A percentile compares a stretch with the other conserved stretches of the same genome.
Conservation (phyloP, 176 grass and related monocot genomes). For the Zizania latifolia region DNA sequence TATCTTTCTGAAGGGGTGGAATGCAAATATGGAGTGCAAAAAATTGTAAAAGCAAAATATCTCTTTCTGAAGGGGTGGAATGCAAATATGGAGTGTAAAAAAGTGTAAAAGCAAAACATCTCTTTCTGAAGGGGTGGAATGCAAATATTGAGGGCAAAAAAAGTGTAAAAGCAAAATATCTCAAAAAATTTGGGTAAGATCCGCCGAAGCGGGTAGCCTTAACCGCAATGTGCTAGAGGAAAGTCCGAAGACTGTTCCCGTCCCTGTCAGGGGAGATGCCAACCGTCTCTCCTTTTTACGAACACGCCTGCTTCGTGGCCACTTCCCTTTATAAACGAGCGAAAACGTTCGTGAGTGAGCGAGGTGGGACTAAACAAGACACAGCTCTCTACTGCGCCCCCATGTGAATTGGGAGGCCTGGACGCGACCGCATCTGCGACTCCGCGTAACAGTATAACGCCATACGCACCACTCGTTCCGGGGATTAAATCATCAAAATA, state of each 20-base stretch:
- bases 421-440: too few relatives aligned
- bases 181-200: conserved; percentile 47
- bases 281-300: conserved; percentile 87
- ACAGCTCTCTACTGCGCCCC: neutral
- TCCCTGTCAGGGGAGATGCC: conserved; percentile 89
- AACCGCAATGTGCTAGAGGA: conserved; percentile 30
- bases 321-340: neutral
- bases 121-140: rapidly evolving
- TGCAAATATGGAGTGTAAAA: too few relatives aligned
- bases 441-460: neutral
- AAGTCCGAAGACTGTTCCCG: conserved; percentile 40
- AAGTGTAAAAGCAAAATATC: too few relatives aligned
- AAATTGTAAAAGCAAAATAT: neutral
- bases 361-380: conserved; percentile 39
- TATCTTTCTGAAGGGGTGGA: too few relatives aligned
- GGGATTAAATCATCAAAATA: neutral
- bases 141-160: too few relatives aligned
- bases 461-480: neutral
- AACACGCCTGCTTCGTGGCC: rapidly evolving
- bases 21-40: too few relatives aligned
- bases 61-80: too few relatives aligned
- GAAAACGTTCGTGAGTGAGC: rapidly evolving
- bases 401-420: neutral
- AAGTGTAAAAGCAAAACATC: neutral
- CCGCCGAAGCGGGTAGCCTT: conserved; percentile 41